Percentiles rank a stretch among this genome's conserved stretches.
Evolutionary conservation across 2,329 filamentous ascomycete genomes (phyloP).

Genomic region (Emydomyces testavorans): DNA sequence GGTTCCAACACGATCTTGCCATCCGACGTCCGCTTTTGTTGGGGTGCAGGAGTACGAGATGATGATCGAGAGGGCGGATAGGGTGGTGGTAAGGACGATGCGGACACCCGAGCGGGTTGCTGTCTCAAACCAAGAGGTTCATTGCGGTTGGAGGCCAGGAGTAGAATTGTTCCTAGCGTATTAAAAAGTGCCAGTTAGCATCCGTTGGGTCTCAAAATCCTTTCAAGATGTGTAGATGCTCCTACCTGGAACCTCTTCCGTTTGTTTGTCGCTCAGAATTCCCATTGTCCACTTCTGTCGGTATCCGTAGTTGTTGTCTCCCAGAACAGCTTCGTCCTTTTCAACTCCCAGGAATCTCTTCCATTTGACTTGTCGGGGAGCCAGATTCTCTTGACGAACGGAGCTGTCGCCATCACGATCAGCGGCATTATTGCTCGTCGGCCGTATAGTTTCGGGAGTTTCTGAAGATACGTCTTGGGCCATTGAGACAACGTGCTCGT

Average conservation of each 20-base stretch:
- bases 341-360: slow-evolving; percentile 14
- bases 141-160: slow-evolving; percentile 50
- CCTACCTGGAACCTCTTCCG: slow-evolving; percentile 77
- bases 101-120: slow-evolving; percentile 50
- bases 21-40: slow-evolving; percentile 65
- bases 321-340: slow-evolving; percentile 1
- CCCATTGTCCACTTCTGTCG: slow-evolving; percentile 51
- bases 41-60: slow-evolving; percentile 24
- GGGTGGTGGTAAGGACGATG: slow-evolving; percentile 43
- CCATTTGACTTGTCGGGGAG: slow-evolving; percentile 11
- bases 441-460: neutral
- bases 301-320: slow-evolving; percentile 7
- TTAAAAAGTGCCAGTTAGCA: neutral
- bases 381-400: neutral
- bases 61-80: slow-evolving; percentile 33
- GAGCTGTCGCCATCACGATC: neutral
- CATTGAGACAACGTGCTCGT: neutral
- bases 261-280: slow-evolving; percentile 69
- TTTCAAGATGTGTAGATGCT: neutral
- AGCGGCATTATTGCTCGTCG: neutral
- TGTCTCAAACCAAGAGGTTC: slow-evolving; percentile 50
- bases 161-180: slow-evolving; percentile 46
- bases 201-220: neutral
- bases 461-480: neutral
- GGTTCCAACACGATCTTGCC: slow-evolving; percentile 79